Conservation (phyloP, 345 rosid genomes). For the Excoecaria agallocha region DNA sequence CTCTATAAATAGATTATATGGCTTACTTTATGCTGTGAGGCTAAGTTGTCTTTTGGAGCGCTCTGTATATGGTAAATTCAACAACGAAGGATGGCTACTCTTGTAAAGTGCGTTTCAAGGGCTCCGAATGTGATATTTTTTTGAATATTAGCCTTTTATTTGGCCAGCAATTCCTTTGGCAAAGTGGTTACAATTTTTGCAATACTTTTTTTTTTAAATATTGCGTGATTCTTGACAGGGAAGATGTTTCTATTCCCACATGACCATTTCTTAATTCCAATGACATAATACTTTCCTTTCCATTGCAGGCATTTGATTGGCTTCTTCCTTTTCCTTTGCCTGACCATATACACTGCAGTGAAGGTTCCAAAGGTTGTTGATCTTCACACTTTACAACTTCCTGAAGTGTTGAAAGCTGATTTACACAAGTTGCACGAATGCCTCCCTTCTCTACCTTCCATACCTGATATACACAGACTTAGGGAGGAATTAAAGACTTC, state of each 20-base stretch:
- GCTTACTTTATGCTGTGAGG: not conserved
- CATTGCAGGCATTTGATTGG: conserved; percentile 92
- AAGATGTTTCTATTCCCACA: not conserved
- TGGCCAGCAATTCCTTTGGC: not conserved
- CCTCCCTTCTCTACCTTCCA: conserved; percentile 65
- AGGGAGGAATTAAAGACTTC: conserved; percentile 44
- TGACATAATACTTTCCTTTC: conserved; percentile 1
- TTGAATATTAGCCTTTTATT: not conserved
- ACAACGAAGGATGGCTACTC: not conserved
- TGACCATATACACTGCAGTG: conserved; percentile 80
- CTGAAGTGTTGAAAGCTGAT: conserved; percentile 67
- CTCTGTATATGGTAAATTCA: not conserved
- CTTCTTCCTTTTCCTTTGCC: conserved; percentile 87
- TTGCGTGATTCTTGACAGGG: not conserved
- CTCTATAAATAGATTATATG: not conserved
- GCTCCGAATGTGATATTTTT: not conserved
- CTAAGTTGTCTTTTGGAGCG: not conserved
- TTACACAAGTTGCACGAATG: conserved; percentile 64
- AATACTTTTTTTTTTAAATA: not conserved
- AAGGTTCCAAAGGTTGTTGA: conserved; percentile 78
- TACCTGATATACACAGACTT: conserved; percentile 53
- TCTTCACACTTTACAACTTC: conserved; percentile 73
- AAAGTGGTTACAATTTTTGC: not conserved
- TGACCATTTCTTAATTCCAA: too few relatives aligned
- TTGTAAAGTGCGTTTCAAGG: not conserved